Evolutionary conservation across 768 basidiomycete genomes (phyloP), one percentile per base, ranked within the genome.

Genomic region (Pholiota conissans): DNA sequence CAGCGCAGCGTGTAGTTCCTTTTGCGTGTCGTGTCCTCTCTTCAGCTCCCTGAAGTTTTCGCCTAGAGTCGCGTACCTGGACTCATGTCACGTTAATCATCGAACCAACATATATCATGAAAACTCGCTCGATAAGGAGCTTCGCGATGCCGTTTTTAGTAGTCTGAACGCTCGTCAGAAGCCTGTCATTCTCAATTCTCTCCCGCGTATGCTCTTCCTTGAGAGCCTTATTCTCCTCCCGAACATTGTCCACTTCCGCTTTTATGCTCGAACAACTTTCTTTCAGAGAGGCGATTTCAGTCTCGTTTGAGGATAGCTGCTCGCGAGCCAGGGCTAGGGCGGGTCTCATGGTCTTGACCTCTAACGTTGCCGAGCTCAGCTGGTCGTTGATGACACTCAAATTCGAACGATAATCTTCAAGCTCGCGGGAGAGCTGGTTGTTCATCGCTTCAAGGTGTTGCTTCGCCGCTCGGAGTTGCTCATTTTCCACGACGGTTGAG

Each of bases 31-130:
- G 27, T 64, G 57, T 4, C 58, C 52, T 26, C 61, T 61, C 54
- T 63, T 66, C 18, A 70, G 52, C 11, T 65, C 63, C 22, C 50
- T 59, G 26, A 66, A 60, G 7, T 50, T 35, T 3, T 50, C 58
- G 5, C 52, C 56, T 3, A 66, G 18, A n/a, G 51, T 48, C 10
- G 59, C 6, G 48, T 63, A 58, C 5, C 66, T 69, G 9, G 3
- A 10, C 10, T 18, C 18, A 14, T n/a, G n/a, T n/a, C 27, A 32
- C 52, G n/a, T 34, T 42, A 56, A 49, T 29, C 42, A 27, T 49
- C 26, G 28, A 32, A 35, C 57, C 6, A 34, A 42, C 1, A 20
- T 34, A 40, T 1, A 3, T 4, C 3, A 1, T 39, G 11, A 58
- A 34, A n/a, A 49, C 57, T n/a, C 27, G 57, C 63, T 54, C 55